Percentiles rank a stretch among this genome's conserved stretches.
Conservation (phyloP, 2,329 filamentous ascomycete genomes). For the Fusarium agapanthi region DNA sequence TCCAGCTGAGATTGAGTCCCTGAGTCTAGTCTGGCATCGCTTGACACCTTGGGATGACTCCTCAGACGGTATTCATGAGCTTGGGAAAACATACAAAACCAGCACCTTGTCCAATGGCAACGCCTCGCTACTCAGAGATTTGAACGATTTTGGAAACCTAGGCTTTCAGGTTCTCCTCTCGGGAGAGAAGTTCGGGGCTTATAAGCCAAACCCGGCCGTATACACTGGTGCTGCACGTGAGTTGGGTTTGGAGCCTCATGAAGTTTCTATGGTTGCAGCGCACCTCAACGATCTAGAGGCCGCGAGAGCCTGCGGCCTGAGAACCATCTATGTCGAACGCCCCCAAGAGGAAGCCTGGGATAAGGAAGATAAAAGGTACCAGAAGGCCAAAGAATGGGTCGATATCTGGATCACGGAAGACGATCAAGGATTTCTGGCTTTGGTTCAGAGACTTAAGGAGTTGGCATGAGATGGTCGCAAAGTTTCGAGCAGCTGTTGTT, state of each 20-base stretch:
- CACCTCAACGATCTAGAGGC: slow-evolving; percentile 75
- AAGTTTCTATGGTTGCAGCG: slow-evolving; percentile 81
- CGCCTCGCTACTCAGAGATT: slow-evolving; percentile 69
- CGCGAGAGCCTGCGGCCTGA: slow-evolving; percentile 70
- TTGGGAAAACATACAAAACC: slow-evolving; percentile 63
- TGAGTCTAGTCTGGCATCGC: slow-evolving; percentile 77
- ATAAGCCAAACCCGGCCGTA: slow-evolving; percentile 75
- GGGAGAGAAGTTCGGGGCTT: slow-evolving; percentile 75
- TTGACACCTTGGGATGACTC: slow-evolving; percentile 76
- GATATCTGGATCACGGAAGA: slow-evolving; percentile 50
- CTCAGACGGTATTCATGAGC: slow-evolving; percentile 60
- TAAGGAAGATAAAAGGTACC: slow-evolving; percentile 58
- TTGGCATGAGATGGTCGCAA: neutral
- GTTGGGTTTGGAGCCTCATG: slow-evolving; percentile 63
- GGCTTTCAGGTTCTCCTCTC: slow-evolving; percentile 71
- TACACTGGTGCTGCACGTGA: slow-evolving; percentile 73
- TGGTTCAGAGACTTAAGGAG: slow-evolving; percentile 43
- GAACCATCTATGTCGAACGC: slow-evolving; percentile 79
- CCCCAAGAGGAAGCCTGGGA: slow-evolving; percentile 70
- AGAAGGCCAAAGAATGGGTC: slow-evolving; percentile 57
- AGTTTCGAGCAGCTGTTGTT: neutral
- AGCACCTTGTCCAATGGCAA: slow-evolving; percentile 82
- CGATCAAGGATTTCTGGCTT: slow-evolving; percentile 45
- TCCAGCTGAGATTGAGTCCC: slow-evolving; percentile 67
- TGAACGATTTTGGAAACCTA: slow-evolving; percentile 66